Evolutionary conservation across 2,329 filamentous ascomycete species (phyloP), one percentile per base, ranked within the genome.

Genomic region (Penicillium sp.): DNA sequence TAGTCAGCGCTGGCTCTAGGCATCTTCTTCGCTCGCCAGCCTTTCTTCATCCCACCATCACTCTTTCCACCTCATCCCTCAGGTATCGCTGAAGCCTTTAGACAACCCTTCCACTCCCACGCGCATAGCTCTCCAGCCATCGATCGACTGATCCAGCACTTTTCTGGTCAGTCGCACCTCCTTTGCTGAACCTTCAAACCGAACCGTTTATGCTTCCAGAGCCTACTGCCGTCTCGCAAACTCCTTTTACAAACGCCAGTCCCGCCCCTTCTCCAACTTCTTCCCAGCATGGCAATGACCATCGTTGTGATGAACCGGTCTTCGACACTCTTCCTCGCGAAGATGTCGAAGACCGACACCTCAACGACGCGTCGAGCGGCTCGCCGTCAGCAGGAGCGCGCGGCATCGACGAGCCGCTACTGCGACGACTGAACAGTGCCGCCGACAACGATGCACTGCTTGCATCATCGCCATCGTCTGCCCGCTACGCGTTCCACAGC

Each of bases 121-220:
- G 43, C 49, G 23, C 38, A 46, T 23, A 20, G 43, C 45, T 35
- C 49, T 16, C 50, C 30, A 57, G 57, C 40, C 55, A 52, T 64
- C 68, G 79, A 52, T 64, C 68, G 79, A 78, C 80, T 82, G 80
- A 79, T 65, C 79, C 77, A 77, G 74, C 69, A 68, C 57, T 55
- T 59, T 60, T 62, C 73, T 79, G 80, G 82, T 84, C 83, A 80
- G 83, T 85, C 81, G 69, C 67, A 65, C 66, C 63, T 63, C 64
- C 62, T 64, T 61, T 58, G 52, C 58, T 62, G 62, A 59, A 62
- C 58, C 67, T 64, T 64, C 62, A 62, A 62, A 64, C 65, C 68
- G 71, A 69, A 68, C 59, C 71, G 71, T 86, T 81, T 86, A 87
- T 87, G 84, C 83, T 83, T 80, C 72, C 83, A 79, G 83, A 81